Percentiles rank a stretch among this genome's conserved stretches.
phyloP scores from a whole-genome alignment of 1,284 basidiomycete species.

The Thecaphora frezii region DNA sequence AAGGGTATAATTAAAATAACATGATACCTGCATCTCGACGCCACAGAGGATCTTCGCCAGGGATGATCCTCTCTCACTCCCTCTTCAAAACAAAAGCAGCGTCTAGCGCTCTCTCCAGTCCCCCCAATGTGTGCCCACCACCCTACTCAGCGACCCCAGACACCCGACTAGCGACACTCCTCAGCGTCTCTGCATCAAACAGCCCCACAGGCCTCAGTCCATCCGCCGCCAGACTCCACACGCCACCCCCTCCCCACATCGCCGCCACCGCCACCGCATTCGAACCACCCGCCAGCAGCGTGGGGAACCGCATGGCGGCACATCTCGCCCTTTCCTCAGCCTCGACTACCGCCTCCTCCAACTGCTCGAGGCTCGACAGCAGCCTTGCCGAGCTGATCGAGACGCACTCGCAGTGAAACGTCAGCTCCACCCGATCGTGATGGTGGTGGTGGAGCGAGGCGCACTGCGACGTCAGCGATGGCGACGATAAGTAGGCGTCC shows the following conservation, averaged over 20 bases:
- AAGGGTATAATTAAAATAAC: too few species aligned
- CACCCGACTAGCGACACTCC: too few species aligned
- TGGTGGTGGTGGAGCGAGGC: slow-evolving; percentile 11
- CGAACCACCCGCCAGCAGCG: not conserved
- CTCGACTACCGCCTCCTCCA: slow-evolving; percentile 33
- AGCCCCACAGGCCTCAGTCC: not conserved
- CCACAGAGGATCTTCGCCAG: too few species aligned
- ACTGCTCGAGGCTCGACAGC: slow-evolving; percentile 22
- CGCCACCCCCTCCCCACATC: not conserved
- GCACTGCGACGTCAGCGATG: slow-evolving; percentile 22
- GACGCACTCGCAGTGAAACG: slow-evolving; percentile 34
- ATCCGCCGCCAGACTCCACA: not conserved
- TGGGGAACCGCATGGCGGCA: slow-evolving; percentile 7
- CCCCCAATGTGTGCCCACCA: too few species aligned
- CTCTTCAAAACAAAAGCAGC: too few species aligned
- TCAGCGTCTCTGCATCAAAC: not conserved
- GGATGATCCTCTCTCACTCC: too few species aligned
- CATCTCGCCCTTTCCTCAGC: slow-evolving; percentile 10
- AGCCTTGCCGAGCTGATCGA: slow-evolving; percentile 34
- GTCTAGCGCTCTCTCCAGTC: too few species aligned
- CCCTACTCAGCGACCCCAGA: too few species aligned
- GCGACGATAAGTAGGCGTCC: slow-evolving; percentile 32
- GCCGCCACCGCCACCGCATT: too few species aligned
- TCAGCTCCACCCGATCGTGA: slow-evolving; percentile 29
- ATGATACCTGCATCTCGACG: too few species aligned